Evolutionary conservation across 768 basidiomycete genomes (phyloP), one percentile per base, ranked within the genome.

Genomic region (Phylloporus scabripes): DNA sequence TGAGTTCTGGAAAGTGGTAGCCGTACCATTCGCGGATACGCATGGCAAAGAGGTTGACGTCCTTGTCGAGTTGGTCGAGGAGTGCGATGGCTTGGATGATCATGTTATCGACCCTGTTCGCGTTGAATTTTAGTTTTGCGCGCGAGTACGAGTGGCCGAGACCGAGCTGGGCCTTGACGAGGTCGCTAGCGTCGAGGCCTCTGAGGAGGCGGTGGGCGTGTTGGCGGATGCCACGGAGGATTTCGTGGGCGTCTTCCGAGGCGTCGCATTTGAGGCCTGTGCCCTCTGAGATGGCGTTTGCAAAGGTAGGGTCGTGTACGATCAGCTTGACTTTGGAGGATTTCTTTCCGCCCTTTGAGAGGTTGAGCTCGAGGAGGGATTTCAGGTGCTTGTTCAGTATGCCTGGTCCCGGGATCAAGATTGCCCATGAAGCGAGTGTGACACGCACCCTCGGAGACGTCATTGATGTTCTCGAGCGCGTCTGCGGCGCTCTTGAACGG

Each of bases 81-180:
- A 97, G 84, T 5, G 94, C 90, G 65, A 98, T 97, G 51, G 95
- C 95, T 71, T 97, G 95, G 60, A 98, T 98, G 72, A 98, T 97
- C 95, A 98, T 98, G 77, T 98, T 96, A 72, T 96, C 93, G 49
- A 90, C 81, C 45, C 91, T 79, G 76, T 94, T 94, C 47, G 93
- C 91, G 70, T 93, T 94, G 80, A 92, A 97, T 73, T 98, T 98
- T 54, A 97, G 86, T 68, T 97, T 98, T 34, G 94, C 87, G 55
- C 95, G 85, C 20, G 93, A 96, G 74, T 95, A 97, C 4, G 93
- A 92, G 77, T 98, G 95, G 24, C 95, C 95, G 42, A 98, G 78
- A 63, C 95, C 95, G 57, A 98, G 87, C 62, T 98, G 95, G 15
- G 95, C 91, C 62, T 94, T 90, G 51, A 76, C 80, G 57, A 96